Evolutionary conservation across 495 filamentous ascomycete species (phyloP).

Genomic region (Viridothelium virens): DNA sequence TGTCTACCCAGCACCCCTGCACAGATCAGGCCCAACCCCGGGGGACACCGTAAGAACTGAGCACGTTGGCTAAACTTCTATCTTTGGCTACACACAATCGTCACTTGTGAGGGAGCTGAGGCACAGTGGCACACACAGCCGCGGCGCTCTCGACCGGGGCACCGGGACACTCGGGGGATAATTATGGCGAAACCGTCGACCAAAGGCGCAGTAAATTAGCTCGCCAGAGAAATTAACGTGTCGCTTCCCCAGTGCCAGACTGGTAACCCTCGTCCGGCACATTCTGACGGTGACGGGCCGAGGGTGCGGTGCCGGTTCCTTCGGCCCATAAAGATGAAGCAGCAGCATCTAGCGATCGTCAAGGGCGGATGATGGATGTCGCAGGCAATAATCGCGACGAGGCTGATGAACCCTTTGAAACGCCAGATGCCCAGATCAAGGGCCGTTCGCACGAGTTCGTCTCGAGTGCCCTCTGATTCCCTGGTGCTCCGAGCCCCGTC

Average conservation of each 20-base stretch:
- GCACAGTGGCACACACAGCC: background rate
- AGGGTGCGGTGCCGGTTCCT: background rate
- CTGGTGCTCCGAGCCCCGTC: background rate
- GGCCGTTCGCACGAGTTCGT: background rate
- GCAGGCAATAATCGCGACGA: background rate
- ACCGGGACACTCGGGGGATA: background rate
- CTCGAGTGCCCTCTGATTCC: no score
- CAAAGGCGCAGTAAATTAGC: conserved; percentile 9
- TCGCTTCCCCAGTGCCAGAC: background rate
- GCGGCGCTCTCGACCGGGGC: background rate
- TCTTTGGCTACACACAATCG: conserved; percentile 2
- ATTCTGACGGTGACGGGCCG: background rate
- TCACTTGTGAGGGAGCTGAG: conserved; percentile 4
- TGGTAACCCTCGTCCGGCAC: background rate
- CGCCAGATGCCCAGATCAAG: background rate
- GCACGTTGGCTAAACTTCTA: background rate
- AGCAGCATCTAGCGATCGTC: conserved; percentile 1
- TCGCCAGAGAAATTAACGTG: background rate
- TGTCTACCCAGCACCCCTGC: background rate
- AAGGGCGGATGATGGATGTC: background rate
- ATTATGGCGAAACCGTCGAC: conserved; percentile 10
- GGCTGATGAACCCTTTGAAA: conserved; percentile 6
- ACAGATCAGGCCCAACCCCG: conserved; percentile 9
- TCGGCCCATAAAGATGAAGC: background rate
- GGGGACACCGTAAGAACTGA: background rate